Conservation (phyloP, 2,329 filamentous ascomycete species). For the Blastomyces silverae region DNA sequence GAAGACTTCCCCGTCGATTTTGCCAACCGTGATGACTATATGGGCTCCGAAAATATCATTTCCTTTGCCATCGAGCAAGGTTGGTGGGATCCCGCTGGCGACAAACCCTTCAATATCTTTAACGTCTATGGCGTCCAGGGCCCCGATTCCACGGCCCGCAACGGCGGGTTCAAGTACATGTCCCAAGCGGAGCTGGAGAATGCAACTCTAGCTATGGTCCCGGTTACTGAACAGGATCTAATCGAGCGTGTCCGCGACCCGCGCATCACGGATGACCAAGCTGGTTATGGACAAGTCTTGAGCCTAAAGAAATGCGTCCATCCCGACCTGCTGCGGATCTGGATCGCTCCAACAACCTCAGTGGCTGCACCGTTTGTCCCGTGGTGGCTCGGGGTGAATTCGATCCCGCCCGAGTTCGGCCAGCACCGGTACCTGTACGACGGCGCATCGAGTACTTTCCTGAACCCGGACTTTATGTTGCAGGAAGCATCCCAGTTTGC, state of each 20-base stretch:
- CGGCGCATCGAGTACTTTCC: background rate
- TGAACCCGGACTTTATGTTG: background rate
- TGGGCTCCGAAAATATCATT: background rate
- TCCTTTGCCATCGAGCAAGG: background rate
- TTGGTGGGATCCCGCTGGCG: background rate
- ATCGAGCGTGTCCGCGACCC: background rate
- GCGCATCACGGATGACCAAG: background rate
- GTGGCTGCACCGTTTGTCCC: background rate
- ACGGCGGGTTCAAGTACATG: background rate
- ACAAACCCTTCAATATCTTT: background rate
- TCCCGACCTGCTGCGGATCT: background rate
- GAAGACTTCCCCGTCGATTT: background rate
- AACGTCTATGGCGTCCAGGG: background rate
- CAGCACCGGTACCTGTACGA: background rate
- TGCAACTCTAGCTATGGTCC: background rate
- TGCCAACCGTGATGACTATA: background rate
- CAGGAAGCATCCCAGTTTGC: background rate
- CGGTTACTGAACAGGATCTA: background rate
- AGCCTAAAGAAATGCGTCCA: background rate
- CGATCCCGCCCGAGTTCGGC: background rate
- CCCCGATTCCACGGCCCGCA: background rate
- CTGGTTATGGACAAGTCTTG: background rate
- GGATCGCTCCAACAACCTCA: slow-evolving; percentile 1
- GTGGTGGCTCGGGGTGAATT: background rate
- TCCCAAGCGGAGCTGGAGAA: background rate